Percentiles rank a stretch among this genome's conserved stretches.
These are phyloP conservation scores for Ophiostoma sp. DNA, from an alignment of 2,329 filamentous ascomycete genomes.

Conservation along the genomic window DNA sequence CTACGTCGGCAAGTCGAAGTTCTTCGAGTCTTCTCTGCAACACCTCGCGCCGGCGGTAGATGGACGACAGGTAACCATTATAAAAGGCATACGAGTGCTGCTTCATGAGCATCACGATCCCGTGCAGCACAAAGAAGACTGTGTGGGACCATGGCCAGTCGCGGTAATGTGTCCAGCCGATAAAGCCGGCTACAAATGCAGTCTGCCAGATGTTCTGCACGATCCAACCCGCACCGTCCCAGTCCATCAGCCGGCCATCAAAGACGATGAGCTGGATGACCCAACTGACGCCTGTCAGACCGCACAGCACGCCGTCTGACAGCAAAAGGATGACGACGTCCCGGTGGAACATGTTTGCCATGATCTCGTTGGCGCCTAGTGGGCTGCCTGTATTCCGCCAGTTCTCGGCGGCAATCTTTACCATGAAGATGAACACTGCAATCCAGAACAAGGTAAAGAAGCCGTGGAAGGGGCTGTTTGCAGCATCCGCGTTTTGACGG, in stretches of 20 bases:
- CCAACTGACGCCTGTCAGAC: slow-evolving; percentile 59
- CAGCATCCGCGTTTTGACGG: slow-evolving; percentile 59
- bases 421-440: slow-evolving; percentile 58
- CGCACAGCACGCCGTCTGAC: slow-evolving; percentile 66
- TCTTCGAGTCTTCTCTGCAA: slow-evolving; percentile 42
- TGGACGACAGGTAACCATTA: slow-evolving; percentile 64
- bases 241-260: slow-evolving; percentile 53
- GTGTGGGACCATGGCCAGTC: slow-evolving; percentile 83
- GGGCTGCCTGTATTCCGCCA: slow-evolving; percentile 63
- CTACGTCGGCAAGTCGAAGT: slow-evolving; percentile 25
- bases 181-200: slow-evolving; percentile 54
- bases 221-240: slow-evolving; percentile 66
- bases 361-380: slow-evolving; percentile 66
- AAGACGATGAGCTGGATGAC: slow-evolving; percentile 58
- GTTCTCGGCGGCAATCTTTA: slow-evolving; percentile 63
- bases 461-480: slow-evolving; percentile 67
- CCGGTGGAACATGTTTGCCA: slow-evolving; percentile 58
- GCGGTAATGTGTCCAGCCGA: slow-evolving; percentile 62
- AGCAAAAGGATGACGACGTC: slow-evolving; percentile 52
- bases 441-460: slow-evolving; percentile 80
- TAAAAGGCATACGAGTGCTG: slow-evolving; percentile 76
- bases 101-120: slow-evolving; percentile 75
- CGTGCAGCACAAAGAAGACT: slow-evolving; percentile 70
- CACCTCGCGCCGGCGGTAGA: slow-evolving; percentile 47
- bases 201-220: slow-evolving; percentile 70